These are phyloP conservation scores for maize (Zea mays) DNA, from an alignment of 176 grass and related monocot species.

Conservation along the genomic window DNA sequence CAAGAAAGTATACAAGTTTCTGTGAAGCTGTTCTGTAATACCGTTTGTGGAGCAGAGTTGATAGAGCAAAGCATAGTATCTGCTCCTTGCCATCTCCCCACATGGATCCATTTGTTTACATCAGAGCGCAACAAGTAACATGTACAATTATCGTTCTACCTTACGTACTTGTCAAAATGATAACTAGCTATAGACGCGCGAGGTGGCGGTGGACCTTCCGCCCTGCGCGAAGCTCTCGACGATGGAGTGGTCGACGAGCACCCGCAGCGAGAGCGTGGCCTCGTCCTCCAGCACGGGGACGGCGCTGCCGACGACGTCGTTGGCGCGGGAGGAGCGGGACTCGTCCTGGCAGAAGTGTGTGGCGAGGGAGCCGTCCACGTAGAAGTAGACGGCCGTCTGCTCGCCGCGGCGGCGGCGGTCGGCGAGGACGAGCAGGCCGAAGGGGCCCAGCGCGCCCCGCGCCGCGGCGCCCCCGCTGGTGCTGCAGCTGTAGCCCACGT, in stretches of 20 bases:
- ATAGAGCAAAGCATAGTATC: too few relatives aligned
- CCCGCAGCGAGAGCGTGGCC: conserved; percentile 47
- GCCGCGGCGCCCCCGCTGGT: conserved; percentile 58
- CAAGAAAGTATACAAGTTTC: too few relatives aligned
- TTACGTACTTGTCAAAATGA: too few relatives aligned
- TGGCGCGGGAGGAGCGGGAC: conserved; percentile 65
- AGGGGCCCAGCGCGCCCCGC: conserved; percentile 64
- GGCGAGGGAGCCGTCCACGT: conserved; percentile 56
- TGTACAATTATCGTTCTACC: too few relatives aligned
- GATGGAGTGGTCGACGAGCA: conserved; percentile 93
- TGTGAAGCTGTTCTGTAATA: too few relatives aligned
- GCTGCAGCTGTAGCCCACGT: conserved; percentile 77
- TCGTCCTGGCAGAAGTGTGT: conserved; percentile 98
- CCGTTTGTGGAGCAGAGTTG: too few relatives aligned
- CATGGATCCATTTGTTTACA: too few relatives aligned
- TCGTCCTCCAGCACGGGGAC: conserved; percentile 72
- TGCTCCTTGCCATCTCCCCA: too few relatives aligned
- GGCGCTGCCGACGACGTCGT: conserved; percentile 74
- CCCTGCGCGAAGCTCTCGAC: conserved; percentile 83
- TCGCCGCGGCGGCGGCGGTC: conserved; percentile 47
- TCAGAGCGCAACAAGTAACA: too few relatives aligned
- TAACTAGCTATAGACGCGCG: conserved; percentile 54
- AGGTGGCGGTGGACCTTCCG: conserved; percentile 65
- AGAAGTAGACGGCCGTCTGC: conserved; percentile 88
- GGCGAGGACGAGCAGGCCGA: conserved; percentile 78